Evolutionary conservation across 192 early-diverging fungal species (phyloP).

Genomic region (Paraglomus brasilianum): DNA sequence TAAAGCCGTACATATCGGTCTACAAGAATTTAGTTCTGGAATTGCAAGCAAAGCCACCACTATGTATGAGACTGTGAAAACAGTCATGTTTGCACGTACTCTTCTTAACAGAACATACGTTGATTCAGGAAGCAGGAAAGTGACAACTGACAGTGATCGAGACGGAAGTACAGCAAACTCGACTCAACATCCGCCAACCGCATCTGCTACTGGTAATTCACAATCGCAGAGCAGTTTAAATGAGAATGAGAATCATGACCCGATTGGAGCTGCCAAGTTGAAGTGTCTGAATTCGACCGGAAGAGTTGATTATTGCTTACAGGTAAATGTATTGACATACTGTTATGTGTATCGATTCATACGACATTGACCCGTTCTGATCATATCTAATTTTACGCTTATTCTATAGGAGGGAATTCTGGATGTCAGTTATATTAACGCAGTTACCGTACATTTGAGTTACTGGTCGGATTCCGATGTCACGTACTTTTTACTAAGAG

Average conservation of each 20-base stretch:
- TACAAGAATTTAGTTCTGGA: constrained; percentile 66
- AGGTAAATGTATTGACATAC: constrained; percentile 50
- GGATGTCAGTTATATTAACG: constrained; percentile 14
- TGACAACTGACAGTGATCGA: constrained; percentile 6
- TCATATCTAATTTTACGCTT: not conserved
- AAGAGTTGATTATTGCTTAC: constrained; percentile 52
- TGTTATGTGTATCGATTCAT: constrained; percentile 45
- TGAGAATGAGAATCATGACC: constrained; percentile 27
- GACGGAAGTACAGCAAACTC: constrained; percentile 24
- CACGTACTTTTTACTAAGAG: constrained; percentile 59
- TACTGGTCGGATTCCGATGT: constrained; percentile 59
- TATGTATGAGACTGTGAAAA: constrained; percentile 62
- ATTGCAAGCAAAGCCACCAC: constrained; percentile 65
- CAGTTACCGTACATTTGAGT: constrained; percentile 40
- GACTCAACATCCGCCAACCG: not conserved
- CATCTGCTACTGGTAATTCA: constrained; percentile 3
- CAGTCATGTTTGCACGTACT: constrained; percentile 54
- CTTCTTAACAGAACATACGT: constrained; percentile 15
- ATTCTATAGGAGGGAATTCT: constrained; percentile 20
- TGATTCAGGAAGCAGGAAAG: constrained; percentile 22
- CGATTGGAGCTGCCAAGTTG: constrained; percentile 40
- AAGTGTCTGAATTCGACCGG: constrained; percentile 48
- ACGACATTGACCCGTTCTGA: too few relatives aligned
- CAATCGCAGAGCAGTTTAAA: too few relatives aligned
- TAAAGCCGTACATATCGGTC: constrained; percentile 63